These are phyloP conservation scores for Takashimella tepidaria DNA, from an alignment of 1,284 basidiomycete genomes.

Conservation along the genomic window DNA sequence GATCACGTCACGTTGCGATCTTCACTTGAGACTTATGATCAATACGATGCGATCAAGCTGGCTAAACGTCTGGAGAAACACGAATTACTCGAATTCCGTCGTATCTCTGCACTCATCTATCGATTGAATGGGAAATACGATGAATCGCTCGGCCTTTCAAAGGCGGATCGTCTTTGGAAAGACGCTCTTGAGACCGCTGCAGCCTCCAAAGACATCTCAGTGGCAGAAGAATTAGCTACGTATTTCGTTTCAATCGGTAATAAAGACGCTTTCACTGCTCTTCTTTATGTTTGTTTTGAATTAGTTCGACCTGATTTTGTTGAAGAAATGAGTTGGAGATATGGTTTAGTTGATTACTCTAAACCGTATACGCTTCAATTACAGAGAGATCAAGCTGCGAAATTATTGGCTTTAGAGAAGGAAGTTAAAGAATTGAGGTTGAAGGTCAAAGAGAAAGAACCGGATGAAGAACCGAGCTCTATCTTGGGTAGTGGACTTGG, in stretches of 20 bases:
- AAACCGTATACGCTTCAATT: conserved; percentile 92
- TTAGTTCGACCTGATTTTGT: conserved; percentile 84
- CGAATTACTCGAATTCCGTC: conserved; percentile 89
- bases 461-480: conserved; percentile 27
- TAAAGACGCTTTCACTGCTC: conserved; percentile 93
- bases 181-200: conserved; percentile 94
- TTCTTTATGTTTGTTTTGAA: conserved; percentile 89
- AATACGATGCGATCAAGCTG: conserved; percentile 88
- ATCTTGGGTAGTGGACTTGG: conserved; percentile 41
- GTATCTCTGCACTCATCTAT: conserved; percentile 91
- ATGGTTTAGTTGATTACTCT: conserved; percentile 90
- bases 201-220: conserved; percentile 68
- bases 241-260: conserved; percentile 98
- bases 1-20: conserved; percentile 95
- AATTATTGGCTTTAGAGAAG: conserved; percentile 43
- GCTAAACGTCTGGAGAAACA: conserved; percentile 84
- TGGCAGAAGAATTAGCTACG: conserved; percentile 86
- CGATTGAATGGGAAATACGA: conserved; percentile 91
- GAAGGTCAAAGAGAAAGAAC: conserved; percentile 30
- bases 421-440: conserved; percentile 44
- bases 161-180: conserved; percentile 93
- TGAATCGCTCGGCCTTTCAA: conserved; percentile 88
- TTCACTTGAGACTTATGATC: conserved; percentile 95
- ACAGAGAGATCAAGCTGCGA: conserved; percentile 54
- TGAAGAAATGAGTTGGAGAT: conserved; percentile 89